Conservation (phyloP, 495 filamentous ascomycete species). For the Evernia prunastri region DNA sequence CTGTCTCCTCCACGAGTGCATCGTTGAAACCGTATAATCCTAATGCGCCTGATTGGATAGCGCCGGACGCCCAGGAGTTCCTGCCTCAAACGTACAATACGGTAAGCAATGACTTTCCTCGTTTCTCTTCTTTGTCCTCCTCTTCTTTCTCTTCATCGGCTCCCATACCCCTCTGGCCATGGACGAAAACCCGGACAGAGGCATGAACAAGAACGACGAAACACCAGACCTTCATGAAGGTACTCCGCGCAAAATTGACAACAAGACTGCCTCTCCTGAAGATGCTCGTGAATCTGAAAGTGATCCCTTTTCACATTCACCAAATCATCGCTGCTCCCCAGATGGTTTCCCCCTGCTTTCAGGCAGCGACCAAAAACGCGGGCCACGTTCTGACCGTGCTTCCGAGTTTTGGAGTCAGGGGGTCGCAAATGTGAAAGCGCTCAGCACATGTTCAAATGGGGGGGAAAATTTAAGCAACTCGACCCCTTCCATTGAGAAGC, state of each 20-base stretch:
- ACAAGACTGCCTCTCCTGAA: neutral
- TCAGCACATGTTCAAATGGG: neutral
- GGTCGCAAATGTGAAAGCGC: neutral
- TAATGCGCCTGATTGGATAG: slow-evolving; percentile 48
- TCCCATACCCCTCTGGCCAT: neutral
- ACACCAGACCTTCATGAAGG: neutral
- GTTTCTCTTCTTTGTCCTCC: neutral
- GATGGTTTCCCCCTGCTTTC: neutral
- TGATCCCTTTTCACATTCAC: neutral
- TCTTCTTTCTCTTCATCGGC: slow-evolving; percentile 15
- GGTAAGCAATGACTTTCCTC: slow-evolving; percentile 40
- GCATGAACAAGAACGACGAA: neutral
- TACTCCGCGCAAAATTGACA: neutral
- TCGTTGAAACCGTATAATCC: slow-evolving; percentile 27
- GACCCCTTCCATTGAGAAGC: neutral
- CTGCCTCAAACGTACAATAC: slow-evolving; percentile 70
- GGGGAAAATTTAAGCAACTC: neutral
- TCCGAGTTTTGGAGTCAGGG: neutral
- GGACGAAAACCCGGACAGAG: neutral
- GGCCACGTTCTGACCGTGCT: neutral
- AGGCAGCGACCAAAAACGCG: neutral
- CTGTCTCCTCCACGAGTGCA: slow-evolving; percentile 14
- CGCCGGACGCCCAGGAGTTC: slow-evolving; percentile 67
- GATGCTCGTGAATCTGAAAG: neutral
- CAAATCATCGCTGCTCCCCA: neutral